Conservation (phyloP, 148 eudicot species). For the Persicaria maculosa region DNA sequence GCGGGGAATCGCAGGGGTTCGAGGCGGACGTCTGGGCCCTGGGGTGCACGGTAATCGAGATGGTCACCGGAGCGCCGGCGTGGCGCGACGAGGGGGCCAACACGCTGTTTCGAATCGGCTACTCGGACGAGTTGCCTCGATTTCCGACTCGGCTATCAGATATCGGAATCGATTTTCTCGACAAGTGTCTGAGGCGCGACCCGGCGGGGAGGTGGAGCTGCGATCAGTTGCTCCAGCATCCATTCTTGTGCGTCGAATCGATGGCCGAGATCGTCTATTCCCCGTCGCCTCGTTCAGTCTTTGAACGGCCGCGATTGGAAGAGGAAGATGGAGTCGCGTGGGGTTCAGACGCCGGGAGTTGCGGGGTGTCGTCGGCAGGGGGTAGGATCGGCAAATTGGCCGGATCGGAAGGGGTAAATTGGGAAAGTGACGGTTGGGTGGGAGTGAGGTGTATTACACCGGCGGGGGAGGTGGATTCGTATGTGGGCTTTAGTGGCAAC, state of each 20-base stretch:
- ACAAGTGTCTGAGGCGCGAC: constrained; percentile 50
- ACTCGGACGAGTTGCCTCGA: constrained; percentile 45
- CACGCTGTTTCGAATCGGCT: constrained; percentile 42
- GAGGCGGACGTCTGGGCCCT: constrained; percentile 75
- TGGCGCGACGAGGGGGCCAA: constrained; percentile 51
- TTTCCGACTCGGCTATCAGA: constrained; percentile 39
- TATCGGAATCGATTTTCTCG: constrained; percentile 41
- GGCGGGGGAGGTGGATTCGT: not conserved
- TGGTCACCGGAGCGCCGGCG: constrained; percentile 69
- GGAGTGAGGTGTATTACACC: constrained; percentile 33
- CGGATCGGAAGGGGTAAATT: constrained; percentile 32
- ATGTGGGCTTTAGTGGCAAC: not conserved
- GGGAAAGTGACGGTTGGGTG: constrained; percentile 78
- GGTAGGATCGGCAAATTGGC: constrained; percentile 42
- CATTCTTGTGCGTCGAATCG: constrained; percentile 27
- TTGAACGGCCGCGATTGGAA: constrained; percentile 43
- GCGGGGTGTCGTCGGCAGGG: constrained; percentile 1
- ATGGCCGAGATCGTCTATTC: not conserved
- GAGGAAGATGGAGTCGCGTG: constrained; percentile 28
- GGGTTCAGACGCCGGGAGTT: not conserved
- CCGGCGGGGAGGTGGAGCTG: constrained; percentile 49
- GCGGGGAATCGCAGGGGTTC: constrained; percentile 61
- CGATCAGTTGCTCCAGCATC: constrained; percentile 60
- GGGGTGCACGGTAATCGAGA: constrained; percentile 85
- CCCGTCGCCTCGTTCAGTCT: constrained; percentile 53